Evolutionary conservation across 495 filamentous ascomycete species (phyloP).

Genomic region (Annulohypoxylon maeteangense): DNA sequence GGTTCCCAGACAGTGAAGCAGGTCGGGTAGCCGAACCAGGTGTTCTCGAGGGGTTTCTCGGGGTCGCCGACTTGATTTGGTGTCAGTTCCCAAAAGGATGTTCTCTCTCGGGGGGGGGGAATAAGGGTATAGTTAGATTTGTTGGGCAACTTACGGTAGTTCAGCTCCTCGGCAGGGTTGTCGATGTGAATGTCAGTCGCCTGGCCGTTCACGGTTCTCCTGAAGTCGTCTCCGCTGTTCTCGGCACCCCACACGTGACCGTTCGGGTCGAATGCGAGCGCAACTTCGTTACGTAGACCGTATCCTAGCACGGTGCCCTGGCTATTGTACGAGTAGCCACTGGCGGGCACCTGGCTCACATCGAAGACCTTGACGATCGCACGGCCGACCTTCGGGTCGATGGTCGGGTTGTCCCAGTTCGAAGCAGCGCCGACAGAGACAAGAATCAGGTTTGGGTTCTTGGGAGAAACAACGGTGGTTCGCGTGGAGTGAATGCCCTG

Average conservation of each 20-base stretch:
- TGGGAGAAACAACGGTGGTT: conserved; percentile 63
- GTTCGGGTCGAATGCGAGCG: conserved; percentile 67
- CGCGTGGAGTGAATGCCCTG: conserved; percentile 68
- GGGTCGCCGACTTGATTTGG: conserved; percentile 64
- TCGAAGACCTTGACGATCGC: conserved; percentile 72
- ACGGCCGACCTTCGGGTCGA: conserved; percentile 61
- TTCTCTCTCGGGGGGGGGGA: no score
- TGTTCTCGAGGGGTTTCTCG: conserved; percentile 48
- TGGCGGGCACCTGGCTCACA: conserved; percentile 53
- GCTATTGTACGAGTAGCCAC: conserved; percentile 61
- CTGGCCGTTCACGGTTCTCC: conserved; percentile 56
- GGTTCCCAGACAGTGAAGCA: conserved; percentile 73
- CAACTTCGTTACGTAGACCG: conserved; percentile 75
- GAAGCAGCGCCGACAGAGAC: conserved; percentile 66
- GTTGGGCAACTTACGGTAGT: conserved; percentile 63
- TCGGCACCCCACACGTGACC: conserved; percentile 71
- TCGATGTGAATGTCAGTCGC: conserved; percentile 69
- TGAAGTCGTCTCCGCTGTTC: conserved; percentile 72
- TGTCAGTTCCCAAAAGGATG: conserved; percentile 27
- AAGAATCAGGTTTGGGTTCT: conserved; percentile 61
- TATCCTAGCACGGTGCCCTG: conserved; percentile 69
- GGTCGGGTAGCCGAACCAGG: conserved; percentile 72
- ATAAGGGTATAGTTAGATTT: no score
- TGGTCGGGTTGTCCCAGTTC: conserved; percentile 66
- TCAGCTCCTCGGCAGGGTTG: conserved; percentile 78